These are phyloP conservation scores for Irpex rosettiformis DNA, from an alignment of 1,284 basidiomycete species.

Conservation along the genomic window DNA sequence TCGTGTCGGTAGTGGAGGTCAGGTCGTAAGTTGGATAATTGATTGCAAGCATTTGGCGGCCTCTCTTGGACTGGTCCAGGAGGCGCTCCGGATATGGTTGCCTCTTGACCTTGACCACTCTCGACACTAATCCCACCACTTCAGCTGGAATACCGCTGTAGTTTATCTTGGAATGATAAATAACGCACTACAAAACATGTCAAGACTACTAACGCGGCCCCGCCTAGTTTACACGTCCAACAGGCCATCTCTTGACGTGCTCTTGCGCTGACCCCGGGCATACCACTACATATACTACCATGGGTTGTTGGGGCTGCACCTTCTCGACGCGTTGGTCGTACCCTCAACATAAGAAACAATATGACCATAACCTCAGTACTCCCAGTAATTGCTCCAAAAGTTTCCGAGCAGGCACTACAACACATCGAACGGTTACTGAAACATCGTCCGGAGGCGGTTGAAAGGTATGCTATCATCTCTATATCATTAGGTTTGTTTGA, in stretches of 20 bases:
- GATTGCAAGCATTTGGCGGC: background rate
- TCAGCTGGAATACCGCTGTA: background rate
- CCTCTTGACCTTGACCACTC: background rate
- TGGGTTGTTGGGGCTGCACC: no score
- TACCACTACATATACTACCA: background rate
- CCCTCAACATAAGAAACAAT: background rate
- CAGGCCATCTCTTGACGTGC: background rate
- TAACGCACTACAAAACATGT: no score
- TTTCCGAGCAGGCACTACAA: slow-evolving; percentile 9
- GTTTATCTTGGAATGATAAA: background rate
- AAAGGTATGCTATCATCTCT: slow-evolving; percentile 34
- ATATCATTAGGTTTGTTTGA: background rate
- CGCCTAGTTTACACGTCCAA: background rate
- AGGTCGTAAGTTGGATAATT: background rate
- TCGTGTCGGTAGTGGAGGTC: background rate
- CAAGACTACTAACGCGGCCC: background rate
- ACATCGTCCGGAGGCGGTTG: slow-evolving; percentile 31
- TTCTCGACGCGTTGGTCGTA: no score
- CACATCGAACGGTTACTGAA: slow-evolving; percentile 32
- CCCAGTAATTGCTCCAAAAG: background rate
- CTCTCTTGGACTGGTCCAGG: background rate
- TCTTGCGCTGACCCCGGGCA: background rate
- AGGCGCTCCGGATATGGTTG: background rate
- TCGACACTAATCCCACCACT: background rate
- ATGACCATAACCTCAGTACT: slow-evolving; percentile 5